phyloP scores from a whole-genome alignment of 192 early-diverging fungal species.

The Coemansia sp. region DNA sequence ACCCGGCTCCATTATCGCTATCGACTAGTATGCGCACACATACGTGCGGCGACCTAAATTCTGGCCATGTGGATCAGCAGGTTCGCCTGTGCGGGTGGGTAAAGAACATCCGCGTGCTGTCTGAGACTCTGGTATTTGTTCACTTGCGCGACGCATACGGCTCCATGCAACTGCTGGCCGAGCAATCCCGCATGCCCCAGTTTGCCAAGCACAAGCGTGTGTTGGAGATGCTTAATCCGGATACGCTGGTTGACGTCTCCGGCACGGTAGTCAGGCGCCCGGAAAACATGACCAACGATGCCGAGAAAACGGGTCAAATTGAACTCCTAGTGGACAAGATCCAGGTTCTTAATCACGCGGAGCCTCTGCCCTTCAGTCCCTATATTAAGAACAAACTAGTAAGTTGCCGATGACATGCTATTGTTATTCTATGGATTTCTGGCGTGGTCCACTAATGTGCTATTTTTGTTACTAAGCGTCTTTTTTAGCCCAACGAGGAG shows the following conservation, averaged over 20 bases:
- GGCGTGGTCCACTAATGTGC: background rate
- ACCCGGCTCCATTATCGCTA: slow-evolving; percentile 9
- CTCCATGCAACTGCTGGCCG: slow-evolving; percentile 64
- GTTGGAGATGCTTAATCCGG: slow-evolving; percentile 58
- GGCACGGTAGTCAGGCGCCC: slow-evolving; percentile 68
- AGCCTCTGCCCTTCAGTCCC: slow-evolving; percentile 36
- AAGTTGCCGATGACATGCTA: slow-evolving; percentile 4
- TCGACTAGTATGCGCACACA: slow-evolving; percentile 66
- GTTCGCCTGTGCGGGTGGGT: slow-evolving; percentile 83
- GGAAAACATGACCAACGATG: slow-evolving; percentile 35
- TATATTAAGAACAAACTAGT: slow-evolving; percentile 25
- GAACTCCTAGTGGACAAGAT: slow-evolving; percentile 68
- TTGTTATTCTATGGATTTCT: background rate
- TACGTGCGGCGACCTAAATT: slow-evolving; percentile 73
- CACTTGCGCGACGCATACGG: slow-evolving; percentile 79
- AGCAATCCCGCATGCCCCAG: slow-evolving; percentile 52
- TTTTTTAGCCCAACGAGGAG: slow-evolving; percentile 70
- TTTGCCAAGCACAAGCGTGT: slow-evolving; percentile 30
- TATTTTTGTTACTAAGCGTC: background rate
- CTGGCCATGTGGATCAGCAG: slow-evolving; percentile 59
- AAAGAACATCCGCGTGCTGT: slow-evolving; percentile 61
- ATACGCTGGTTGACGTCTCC: slow-evolving; percentile 71
- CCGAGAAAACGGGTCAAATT: slow-evolving; percentile 61
- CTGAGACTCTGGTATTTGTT: slow-evolving; percentile 73
- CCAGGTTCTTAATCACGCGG: slow-evolving; percentile 69